Evolutionary conservation across 768 basidiomycete genomes (phyloP).

Genomic region (Termitomyces sp.): DNA sequence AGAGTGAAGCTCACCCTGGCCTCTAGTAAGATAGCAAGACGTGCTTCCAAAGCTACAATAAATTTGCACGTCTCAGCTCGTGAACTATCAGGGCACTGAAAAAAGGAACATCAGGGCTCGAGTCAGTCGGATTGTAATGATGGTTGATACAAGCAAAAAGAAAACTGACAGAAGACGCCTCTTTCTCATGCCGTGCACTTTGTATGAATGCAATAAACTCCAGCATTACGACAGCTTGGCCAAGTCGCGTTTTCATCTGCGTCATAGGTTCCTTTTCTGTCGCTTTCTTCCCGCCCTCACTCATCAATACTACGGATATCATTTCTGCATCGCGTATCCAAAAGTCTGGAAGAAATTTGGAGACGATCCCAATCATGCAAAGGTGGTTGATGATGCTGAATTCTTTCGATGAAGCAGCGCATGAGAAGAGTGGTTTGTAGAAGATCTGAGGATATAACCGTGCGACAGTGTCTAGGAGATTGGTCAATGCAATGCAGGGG

Average conservation of each 20-base stretch:
- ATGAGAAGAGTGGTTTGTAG: constrained; percentile 67
- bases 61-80: constrained; percentile 37
- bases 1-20: constrained; percentile 39
- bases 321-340: constrained; percentile 72
- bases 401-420: constrained; percentile 61
- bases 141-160: not conserved
- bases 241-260: constrained; percentile 50
- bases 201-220: constrained; percentile 56
- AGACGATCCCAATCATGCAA: constrained; percentile 43
- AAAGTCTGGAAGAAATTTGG: constrained; percentile 52
- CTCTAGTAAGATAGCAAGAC: constrained; percentile 50
- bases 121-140: not conserved
- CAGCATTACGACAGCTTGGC: constrained; percentile 55
- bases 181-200: constrained; percentile 33
- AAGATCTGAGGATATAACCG: constrained; percentile 54
- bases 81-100: constrained; percentile 21
- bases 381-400: constrained; percentile 55
- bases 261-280: constrained; percentile 8
- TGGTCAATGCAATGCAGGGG: constrained; percentile 39
- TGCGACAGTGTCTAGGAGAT: constrained; percentile 47
- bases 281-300: constrained; percentile 28
- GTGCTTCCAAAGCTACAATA: constrained; percentile 47
- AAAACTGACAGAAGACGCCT: constrained; percentile 29
- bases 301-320: constrained; percentile 65
- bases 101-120: not conserved